Evolutionary conservation across 345 rosid genomes (phyloP).

Genomic region (Hypericum androsaemum): DNA sequence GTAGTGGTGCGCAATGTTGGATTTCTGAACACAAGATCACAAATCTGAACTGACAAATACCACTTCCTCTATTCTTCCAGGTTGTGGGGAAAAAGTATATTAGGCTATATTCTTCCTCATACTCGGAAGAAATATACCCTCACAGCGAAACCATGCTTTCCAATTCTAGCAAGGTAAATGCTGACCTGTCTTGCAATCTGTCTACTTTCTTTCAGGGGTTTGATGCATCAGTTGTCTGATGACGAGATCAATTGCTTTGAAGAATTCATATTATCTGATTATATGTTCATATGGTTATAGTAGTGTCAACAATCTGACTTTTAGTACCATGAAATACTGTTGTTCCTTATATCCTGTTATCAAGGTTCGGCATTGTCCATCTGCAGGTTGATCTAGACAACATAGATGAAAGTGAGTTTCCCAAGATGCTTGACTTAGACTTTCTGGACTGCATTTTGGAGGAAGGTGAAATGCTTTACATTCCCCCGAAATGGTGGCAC

Average conservation of each 20-base stretch:
- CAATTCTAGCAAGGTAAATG: slow-evolving; percentile 85
- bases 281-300: no score
- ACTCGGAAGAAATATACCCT: slow-evolving; percentile 74
- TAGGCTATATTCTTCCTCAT: slow-evolving; percentile 66
- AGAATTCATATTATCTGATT: no score
- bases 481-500: slow-evolving; percentile 99
- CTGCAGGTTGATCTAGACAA: slow-evolving; percentile 89
- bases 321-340: no score
- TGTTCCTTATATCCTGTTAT: background rate
- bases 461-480: slow-evolving; percentile 96
- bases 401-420: slow-evolving; percentile 47
- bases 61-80: slow-evolving; percentile 25
- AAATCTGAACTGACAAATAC: background rate
- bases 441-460: slow-evolving; percentile 81
- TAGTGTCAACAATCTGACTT: no score
- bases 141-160: slow-evolving; percentile 72
- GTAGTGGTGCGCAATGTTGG: no score
- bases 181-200: background rate
- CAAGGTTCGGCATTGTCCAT: slow-evolving; percentile 4
- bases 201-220: background rate
- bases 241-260: background rate
- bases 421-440: slow-evolving; percentile 52
- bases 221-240: background rate
- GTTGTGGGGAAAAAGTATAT: slow-evolving; percentile 89
- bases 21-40: no score